Evolutionary conservation across 192 early-diverging fungal genomes (phyloP).

Genomic region (Backusella parvicylindrica): DNA sequence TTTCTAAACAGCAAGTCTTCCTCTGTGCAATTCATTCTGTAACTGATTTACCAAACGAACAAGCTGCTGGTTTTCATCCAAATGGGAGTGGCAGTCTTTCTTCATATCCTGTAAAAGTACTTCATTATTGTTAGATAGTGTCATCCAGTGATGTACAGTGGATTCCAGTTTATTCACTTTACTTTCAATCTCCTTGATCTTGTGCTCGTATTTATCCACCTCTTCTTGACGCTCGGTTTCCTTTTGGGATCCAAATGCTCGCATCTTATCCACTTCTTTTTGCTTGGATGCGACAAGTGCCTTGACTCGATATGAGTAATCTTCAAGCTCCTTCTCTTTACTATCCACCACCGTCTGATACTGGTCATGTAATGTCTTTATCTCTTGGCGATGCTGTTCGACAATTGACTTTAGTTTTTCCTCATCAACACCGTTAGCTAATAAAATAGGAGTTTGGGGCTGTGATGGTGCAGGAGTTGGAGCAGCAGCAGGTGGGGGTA

Average conservation of each 20-base stretch:
- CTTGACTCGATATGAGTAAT: conserved; percentile 23
- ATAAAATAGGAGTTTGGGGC: background rate
- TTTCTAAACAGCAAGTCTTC: background rate
- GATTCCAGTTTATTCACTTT: background rate
- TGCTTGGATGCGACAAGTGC: conserved; percentile 5
- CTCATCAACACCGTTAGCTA: background rate
- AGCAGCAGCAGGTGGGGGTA: background rate
- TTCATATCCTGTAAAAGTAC: conserved; percentile 11
- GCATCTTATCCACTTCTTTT: conserved; percentile 16
- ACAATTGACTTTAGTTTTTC: conserved; percentile 10
- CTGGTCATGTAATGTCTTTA: conserved; percentile 17
- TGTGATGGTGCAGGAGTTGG: background rate
- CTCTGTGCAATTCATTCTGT: conserved; percentile 12
- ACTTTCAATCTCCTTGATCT: conserved; percentile 5
- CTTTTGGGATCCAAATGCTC: background rate
- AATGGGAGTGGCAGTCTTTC: background rate
- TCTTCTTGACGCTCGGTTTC: background rate
- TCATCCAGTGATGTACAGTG: conserved; percentile 10
- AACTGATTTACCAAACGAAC: conserved; percentile 7
- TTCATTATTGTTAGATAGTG: conserved; percentile 1
- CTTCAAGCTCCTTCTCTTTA: conserved; percentile 25
- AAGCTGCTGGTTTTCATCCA: conserved; percentile 14
- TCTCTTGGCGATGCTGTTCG: conserved; percentile 21
- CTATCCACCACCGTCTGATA: conserved; percentile 18
- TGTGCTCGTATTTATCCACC: background rate